These are phyloP conservation scores for Xylona heveae DNA, from an alignment of 495 filamentous ascomycete genomes.

Conservation along the genomic window DNA sequence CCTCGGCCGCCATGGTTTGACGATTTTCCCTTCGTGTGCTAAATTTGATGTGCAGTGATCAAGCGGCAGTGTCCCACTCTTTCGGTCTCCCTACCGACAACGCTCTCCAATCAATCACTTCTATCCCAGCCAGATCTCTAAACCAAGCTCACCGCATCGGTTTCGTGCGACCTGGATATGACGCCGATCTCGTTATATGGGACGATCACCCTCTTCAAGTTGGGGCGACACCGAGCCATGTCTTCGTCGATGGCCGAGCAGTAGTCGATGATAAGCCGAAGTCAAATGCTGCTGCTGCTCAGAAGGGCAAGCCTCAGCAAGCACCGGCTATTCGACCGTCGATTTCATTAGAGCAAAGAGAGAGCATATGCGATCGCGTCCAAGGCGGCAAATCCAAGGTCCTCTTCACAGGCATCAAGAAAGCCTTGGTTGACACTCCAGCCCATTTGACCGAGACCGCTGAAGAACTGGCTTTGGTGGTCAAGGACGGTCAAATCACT, in stretches of 20 bases:
- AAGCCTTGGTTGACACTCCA: conserved; percentile 15
- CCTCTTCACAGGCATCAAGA: conserved; percentile 25
- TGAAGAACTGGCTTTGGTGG: conserved; percentile 15
- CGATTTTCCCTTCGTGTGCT: conserved; percentile 12
- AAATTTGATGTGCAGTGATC: conserved; percentile 24
- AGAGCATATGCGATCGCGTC: conserved; percentile 6
- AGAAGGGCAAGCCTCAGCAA: conserved; percentile 2
- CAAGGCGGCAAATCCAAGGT: conserved; percentile 13
- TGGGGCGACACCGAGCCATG: conserved; percentile 36
- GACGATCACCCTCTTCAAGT: conserved; percentile 39
- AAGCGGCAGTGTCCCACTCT: conserved; percentile 37
- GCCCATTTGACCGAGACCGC: not conserved
- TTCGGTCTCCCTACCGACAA: conserved; percentile 38
- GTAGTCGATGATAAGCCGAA: conserved; percentile 20
- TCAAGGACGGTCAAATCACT: conserved; percentile 24
- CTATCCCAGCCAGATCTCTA: conserved; percentile 34
- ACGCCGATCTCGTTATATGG: conserved; percentile 47
- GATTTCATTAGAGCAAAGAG: conserved; percentile 11
- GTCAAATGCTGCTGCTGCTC: conserved; percentile 9
- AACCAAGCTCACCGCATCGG: conserved; percentile 36
- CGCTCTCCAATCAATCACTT: conserved; percentile 37
- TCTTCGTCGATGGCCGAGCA: conserved; percentile 41
- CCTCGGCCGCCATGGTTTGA: not conserved
- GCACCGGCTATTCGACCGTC: conserved; percentile 13
- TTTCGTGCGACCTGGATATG: conserved; percentile 36